A percentile compares a stretch with the other conserved stretches of the same genome.
These are phyloP conservation scores for Tephrocybe sp. DNA, from an alignment of 768 basidiomycete species.

Conservation along the genomic window DNA sequence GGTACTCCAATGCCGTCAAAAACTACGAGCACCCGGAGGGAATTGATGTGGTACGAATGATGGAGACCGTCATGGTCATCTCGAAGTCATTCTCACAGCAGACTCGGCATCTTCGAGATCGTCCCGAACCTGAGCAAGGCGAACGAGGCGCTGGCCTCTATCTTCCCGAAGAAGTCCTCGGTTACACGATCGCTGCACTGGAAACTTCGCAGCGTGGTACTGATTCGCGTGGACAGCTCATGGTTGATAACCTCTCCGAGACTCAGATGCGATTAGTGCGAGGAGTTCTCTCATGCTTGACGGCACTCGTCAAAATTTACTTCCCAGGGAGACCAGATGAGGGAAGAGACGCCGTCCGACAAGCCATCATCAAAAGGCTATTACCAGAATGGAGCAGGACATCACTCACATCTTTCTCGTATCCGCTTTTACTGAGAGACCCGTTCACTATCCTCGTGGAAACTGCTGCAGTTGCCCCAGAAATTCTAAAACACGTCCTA, in stretches of 20 bases:
- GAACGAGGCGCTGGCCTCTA: slow-evolving; percentile 87
- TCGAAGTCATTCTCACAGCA: slow-evolving; percentile 83
- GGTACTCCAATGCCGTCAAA: slow-evolving; percentile 57
- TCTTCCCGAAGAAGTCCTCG: slow-evolving; percentile 87
- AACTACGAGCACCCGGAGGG: slow-evolving; percentile 51
- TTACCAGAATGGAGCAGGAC: slow-evolving; percentile 91
- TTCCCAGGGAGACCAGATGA: slow-evolving; percentile 74
- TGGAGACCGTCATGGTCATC: slow-evolving; percentile 82
- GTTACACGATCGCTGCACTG: slow-evolving; percentile 81
- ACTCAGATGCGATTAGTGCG: slow-evolving; percentile 76
- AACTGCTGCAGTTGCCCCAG: slow-evolving; percentile 85
- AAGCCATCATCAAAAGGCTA: slow-evolving; percentile 86
- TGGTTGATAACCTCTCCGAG: slow-evolving; percentile 80
- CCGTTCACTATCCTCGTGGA: slow-evolving; percentile 91
- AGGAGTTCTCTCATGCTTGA: slow-evolving; percentile 70
- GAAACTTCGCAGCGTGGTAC: slow-evolving; percentile 81
- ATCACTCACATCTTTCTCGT: slow-evolving; percentile 78
- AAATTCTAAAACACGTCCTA: slow-evolving; percentile 87
- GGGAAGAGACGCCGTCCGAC: slow-evolving; percentile 74
- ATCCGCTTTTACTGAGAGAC: slow-evolving; percentile 85
- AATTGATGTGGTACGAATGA: slow-evolving; percentile 72
- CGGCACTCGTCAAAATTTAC: slow-evolving; percentile 62
- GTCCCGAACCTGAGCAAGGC: slow-evolving; percentile 66
- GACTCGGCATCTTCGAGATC: slow-evolving; percentile 77
- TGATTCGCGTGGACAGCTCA: slow-evolving; percentile 42